Evolutionary conservation across 768 basidiomycete species (phyloP).

Genomic region (Lactarius evosmus): DNA sequence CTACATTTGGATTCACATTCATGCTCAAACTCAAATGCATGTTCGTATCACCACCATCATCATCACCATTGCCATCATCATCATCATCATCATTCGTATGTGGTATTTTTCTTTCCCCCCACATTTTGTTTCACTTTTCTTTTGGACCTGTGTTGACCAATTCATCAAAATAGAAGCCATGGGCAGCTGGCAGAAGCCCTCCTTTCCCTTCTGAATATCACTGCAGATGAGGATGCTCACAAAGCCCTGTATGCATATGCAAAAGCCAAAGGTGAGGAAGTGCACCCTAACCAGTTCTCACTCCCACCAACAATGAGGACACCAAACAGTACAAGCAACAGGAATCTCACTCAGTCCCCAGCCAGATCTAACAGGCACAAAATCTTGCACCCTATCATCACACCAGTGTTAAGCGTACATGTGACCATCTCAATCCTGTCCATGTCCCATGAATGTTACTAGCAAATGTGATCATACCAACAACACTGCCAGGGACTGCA

Average conservation of each 20-base stretch:
- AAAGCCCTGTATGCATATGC: conserved; percentile 54
- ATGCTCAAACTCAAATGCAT: not conserved
- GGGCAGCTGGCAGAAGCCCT: conserved; percentile 52
- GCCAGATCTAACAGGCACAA: too few species aligned
- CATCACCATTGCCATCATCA: not conserved
- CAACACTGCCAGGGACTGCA: too few species aligned
- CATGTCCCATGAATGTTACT: too few species aligned
- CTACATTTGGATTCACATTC: not conserved
- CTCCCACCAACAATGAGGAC: too few species aligned
- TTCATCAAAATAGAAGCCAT: conserved; percentile 13
- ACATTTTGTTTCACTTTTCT: not conserved
- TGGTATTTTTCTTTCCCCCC: not conserved
- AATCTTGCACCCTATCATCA: too few species aligned
- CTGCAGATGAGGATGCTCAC: conserved; percentile 43
- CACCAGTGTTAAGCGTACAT: too few species aligned
- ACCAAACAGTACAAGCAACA: too few species aligned
- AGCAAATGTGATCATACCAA: too few species aligned
- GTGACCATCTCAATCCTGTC: too few species aligned
- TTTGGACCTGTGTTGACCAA: not conserved
- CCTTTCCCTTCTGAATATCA: conserved; percentile 57
- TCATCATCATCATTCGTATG: conserved; percentile 1
- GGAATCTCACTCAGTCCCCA: too few species aligned
- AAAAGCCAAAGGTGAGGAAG: conserved; percentile 45
- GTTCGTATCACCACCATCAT: not conserved
- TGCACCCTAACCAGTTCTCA: too few species aligned